Evolutionary conservation across 345 rosid species (phyloP), one percentile per base, ranked within the genome.

Genomic region (Boechera retrofracta): DNA sequence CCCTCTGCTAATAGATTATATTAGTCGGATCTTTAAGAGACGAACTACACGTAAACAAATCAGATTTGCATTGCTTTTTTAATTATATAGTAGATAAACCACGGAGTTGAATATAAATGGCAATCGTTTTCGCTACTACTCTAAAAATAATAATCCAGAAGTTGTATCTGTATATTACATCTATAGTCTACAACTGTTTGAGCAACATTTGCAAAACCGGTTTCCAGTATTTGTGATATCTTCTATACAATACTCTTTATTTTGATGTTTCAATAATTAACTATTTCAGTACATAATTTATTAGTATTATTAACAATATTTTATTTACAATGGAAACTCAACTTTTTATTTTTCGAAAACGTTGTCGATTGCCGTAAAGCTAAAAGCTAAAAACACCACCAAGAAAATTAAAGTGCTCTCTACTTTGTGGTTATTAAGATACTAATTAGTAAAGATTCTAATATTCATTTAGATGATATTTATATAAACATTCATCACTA

Each of bases 301-400:
- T 35, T 3, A 5, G 1, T 2, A 10, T 10, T 29, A 41, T 16
- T 29, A 45, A 10, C 33, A 11, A 7, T 57, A 32, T 31, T 31
- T 11, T 59, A 8, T 44, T 9, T 24, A 1, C 4, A 21, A 8
- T 12, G 39, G 32, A 29, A 18, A 59, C 47, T 33, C 63, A 41
- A 31, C 7, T 21, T 65, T 26, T 28, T 65, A 15, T 28, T 21
- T n/a, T 42, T 13, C 12, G 44, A 33, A 68, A 73, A 32, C 33
- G 31, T 62, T 55, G 75, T 77, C 71, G 65, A 53, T 39, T 71
- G 29, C 69, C 29, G 45, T 56, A 56, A 64, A 77, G 76, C 58
- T 44, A 7, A 56, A 62, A 45, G 35, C 58, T 47, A 54, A 47
- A 55, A 69, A 52, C 32, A 45, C 32, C 65, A 45, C 16, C 51